Conservation (phyloP, 2,329 filamentous ascomycete genomes). For the Beauveria australis region DNA sequence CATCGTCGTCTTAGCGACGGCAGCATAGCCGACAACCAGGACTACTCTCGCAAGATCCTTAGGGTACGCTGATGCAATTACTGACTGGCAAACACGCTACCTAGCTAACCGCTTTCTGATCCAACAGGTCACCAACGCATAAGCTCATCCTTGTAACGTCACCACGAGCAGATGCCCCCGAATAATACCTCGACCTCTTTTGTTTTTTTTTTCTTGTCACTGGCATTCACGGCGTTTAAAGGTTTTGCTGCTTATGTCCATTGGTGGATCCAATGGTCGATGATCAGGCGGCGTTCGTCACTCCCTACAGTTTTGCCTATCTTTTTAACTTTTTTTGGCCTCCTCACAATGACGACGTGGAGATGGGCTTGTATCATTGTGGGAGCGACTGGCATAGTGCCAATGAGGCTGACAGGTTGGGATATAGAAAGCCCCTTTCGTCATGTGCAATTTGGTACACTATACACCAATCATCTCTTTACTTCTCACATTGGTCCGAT, state of each 20-base stretch:
- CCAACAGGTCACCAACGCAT: slow-evolving; percentile 50
- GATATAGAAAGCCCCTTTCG: slow-evolving; percentile 5
- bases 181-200: slow-evolving; percentile 13
- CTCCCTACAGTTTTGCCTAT: slow-evolving; percentile 19
- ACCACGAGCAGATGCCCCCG: slow-evolving; percentile 11
- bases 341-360: slow-evolving; percentile 22
- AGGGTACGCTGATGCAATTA: slow-evolving; percentile 54
- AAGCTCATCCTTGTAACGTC: slow-evolving; percentile 24
- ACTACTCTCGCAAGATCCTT: slow-evolving; percentile 92
- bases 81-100: background rate
- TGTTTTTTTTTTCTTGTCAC: slow-evolving; percentile 15
- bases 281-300: slow-evolving; percentile 28
- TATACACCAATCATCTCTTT: background rate
- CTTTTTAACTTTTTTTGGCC: slow-evolving; percentile 16
- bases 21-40: slow-evolving; percentile 93
- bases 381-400: slow-evolving; percentile 9
- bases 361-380: slow-evolving; percentile 22
- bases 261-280: slow-evolving; percentile 25
- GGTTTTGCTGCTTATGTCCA: slow-evolving; percentile 30
- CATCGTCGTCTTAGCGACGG: slow-evolving; percentile 83
- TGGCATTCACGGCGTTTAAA: slow-evolving; percentile 36
- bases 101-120: slow-evolving; percentile 12
- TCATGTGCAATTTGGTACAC: background rate
- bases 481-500: background rate
- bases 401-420: slow-evolving; percentile 1